phyloP scores from a whole-genome alignment of 106 monocot species.

The Dendrobium huoshanense region DNA sequence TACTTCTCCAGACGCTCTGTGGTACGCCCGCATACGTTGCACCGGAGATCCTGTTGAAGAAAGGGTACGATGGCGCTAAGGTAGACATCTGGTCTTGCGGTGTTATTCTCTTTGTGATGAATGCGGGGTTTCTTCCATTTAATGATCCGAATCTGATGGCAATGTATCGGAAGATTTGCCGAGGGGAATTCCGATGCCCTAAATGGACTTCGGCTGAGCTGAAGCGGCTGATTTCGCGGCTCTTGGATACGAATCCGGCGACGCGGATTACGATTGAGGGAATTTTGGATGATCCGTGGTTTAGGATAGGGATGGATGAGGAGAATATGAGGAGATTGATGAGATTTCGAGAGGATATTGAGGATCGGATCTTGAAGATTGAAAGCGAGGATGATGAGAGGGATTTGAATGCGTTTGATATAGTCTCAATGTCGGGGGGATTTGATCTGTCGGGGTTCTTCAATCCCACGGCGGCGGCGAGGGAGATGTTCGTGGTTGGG shows the following conservation, averaged over 20 bases:
- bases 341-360: slow-evolving; percentile 11
- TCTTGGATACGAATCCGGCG: slow-evolving; percentile 24
- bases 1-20: slow-evolving; percentile 10
- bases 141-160: slow-evolving; percentile 25
- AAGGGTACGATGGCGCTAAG: neutral
- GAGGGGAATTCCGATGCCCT: slow-evolving; percentile 25
- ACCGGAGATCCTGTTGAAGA: slow-evolving; percentile 5
- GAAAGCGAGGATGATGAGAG: neutral
- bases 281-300: slow-evolving; percentile 28
- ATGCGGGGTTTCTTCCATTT: slow-evolving; percentile 4
- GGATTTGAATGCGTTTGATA: slow-evolving; percentile 23
- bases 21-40: slow-evolving; percentile 21
- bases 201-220: slow-evolving; percentile 31
- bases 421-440: slow-evolving; percentile 23
- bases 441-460: slow-evolving; percentile 18
- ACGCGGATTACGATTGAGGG: slow-evolving; percentile 26
- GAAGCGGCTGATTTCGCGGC: slow-evolving; percentile 15
- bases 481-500: slow-evolving; percentile 10
- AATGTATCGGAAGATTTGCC: slow-evolving; percentile 28
- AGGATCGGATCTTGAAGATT: slow-evolving; percentile 7
- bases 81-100: slow-evolving; percentile 7
- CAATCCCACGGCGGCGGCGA: neutral
- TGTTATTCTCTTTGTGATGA: slow-evolving; percentile 10
- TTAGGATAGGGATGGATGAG: slow-evolving; percentile 16
- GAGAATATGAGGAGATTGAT: slow-evolving; percentile 3